These are phyloP conservation scores for Solanum okadae DNA, from an alignment of 257 asterid genomes.

Conservation along the genomic window DNA sequence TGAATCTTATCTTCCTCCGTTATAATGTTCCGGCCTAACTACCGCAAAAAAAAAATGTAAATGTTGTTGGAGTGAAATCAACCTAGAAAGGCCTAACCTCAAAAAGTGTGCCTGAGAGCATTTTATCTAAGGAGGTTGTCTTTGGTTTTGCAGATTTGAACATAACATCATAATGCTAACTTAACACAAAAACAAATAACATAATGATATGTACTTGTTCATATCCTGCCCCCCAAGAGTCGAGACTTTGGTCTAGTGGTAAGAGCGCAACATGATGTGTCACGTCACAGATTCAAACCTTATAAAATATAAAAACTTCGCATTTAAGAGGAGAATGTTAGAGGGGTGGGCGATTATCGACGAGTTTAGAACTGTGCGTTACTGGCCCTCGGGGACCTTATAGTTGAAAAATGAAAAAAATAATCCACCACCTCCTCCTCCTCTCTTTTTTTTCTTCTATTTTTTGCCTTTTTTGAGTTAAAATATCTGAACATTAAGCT, in stretches of 20 bases:
- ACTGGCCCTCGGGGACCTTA: neutral
- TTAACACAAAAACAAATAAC: neutral
- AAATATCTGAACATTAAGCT: neutral
- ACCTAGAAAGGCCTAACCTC: neutral
- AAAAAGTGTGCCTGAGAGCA: neutral
- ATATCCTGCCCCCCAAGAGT: neutral
- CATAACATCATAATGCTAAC: neutral
- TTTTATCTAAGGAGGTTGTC: neutral
- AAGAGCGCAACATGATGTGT: neutral
- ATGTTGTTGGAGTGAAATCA: neutral
- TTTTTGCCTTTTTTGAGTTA: neutral
- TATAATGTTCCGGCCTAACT: neutral
- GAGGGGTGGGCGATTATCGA: neutral
- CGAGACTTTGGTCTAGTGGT: neutral
- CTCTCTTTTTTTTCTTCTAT: neutral
- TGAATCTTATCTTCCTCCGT: neutral
- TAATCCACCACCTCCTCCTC: neutral
- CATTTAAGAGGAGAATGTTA: neutral
- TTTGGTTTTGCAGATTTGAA: neutral
- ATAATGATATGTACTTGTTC: neutral
- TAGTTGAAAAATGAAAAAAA: neutral
- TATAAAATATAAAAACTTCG: neutral
- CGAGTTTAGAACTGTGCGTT: neutral
- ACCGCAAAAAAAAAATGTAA: neutral
- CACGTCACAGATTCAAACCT: neutral